Evolutionary conservation across 2,329 filamentous ascomycete species (phyloP).

Genomic region (Coniella lustricola): DNA sequence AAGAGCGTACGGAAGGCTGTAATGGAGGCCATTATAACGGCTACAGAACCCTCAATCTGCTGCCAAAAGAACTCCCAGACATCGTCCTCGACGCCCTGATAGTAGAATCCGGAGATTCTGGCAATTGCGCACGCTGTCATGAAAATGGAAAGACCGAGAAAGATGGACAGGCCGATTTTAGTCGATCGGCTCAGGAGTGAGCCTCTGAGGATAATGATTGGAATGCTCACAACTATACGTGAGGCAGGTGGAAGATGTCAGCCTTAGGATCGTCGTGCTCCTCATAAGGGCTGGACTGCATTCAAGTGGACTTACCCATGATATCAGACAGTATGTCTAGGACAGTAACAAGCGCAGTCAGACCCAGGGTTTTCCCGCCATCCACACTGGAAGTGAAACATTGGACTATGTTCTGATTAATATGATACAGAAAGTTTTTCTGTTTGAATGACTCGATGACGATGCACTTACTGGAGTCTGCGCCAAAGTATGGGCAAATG

Average conservation of each 20-base stretch:
- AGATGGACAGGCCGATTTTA: constrained; percentile 18
- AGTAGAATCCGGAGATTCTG: constrained; percentile 11
- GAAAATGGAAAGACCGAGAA: constrained; percentile 19
- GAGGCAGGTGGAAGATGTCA: not conserved
- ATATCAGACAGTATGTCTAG: constrained; percentile 19
- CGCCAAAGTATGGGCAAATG: constrained; percentile 19
- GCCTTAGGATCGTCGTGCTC: not conserved
- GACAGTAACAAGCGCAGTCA: constrained; percentile 18
- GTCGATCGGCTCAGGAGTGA: constrained; percentile 11
- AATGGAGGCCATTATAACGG: constrained; percentile 20
- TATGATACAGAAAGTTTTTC: not conserved
- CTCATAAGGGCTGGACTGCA: not conserved
- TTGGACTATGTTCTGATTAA: constrained; percentile 12
- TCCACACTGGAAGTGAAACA: constrained; percentile 17
- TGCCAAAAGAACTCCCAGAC: constrained; percentile 21
- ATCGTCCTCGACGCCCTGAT: constrained; percentile 13
- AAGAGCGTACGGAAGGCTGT: constrained; percentile 20
- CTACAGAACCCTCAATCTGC: constrained; percentile 17
- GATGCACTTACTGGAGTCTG: constrained; percentile 14
- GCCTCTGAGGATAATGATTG: constrained; percentile 19
- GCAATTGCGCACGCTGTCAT: constrained; percentile 18
- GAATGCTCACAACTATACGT: constrained; percentile 17
- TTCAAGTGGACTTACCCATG: constrained; percentile 12
- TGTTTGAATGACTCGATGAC: not conserved
- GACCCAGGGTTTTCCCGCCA: constrained; percentile 8